A percentile compares a stretch with the other conserved stretches of the same genome.
Evolutionary conservation across 2,329 filamentous ascomycete species (phyloP).

Genomic region (Amesomyces nigricolor): DNA sequence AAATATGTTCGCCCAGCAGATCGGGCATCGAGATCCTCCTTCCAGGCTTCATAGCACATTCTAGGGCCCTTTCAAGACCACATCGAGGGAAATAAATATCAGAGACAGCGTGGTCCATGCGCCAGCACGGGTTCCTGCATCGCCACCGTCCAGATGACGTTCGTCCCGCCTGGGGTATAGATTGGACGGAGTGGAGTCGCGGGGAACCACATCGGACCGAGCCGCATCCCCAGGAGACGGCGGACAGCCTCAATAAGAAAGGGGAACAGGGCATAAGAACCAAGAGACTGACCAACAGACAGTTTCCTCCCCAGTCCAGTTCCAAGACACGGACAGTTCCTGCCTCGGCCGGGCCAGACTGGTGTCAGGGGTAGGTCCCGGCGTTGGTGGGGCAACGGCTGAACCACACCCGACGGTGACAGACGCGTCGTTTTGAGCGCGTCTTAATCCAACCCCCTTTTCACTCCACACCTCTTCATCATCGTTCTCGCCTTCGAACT

Average conservation of each 20-base stretch:
- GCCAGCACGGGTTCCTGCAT: neutral
- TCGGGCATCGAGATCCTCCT: too few species aligned
- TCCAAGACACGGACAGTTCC: slow-evolving; percentile 16
- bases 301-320: neutral
- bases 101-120: too few species aligned
- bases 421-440: neutral
- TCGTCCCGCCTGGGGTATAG: too few species aligned
- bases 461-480: too few species aligned
- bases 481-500: neutral
- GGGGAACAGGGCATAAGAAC: neutral
- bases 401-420: neutral
- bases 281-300: neutral
- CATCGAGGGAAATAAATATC: too few species aligned
- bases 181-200: too few species aligned
- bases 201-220: too few species aligned
- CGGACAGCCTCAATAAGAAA: neutral
- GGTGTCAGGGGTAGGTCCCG: neutral
- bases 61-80: too few species aligned
- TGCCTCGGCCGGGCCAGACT: slow-evolving; percentile 8
- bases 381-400: slow-evolving; percentile 8
- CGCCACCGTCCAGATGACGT: neutral
- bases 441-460: neutral
- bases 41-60: too few species aligned
- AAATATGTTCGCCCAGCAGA: too few species aligned
- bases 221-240: neutral